Conservation (phyloP, 179 eudicot genomes). For the Monotropa hypopitys region DNA sequence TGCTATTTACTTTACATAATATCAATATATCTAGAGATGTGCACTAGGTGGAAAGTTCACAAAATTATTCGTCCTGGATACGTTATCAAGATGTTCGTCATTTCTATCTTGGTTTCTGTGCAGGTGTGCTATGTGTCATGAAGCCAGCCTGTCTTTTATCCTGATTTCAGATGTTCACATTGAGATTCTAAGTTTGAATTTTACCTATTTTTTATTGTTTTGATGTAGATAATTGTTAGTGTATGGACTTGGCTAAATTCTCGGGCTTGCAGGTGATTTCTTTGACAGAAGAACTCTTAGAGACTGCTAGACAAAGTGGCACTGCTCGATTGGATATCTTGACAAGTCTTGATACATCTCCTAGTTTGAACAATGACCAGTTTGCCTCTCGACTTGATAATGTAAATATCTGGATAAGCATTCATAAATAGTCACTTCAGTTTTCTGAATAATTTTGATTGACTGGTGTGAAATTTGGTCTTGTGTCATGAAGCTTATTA, state of each 20-base stretch:
- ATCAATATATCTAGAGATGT: slow-evolving; percentile 12
- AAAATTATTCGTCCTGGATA: slow-evolving; percentile 13
- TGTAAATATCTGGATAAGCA: slow-evolving; percentile 25
- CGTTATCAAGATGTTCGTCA: slow-evolving; percentile 69
- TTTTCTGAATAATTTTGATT: background rate
- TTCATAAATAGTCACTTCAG: background rate
- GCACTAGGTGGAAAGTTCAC: slow-evolving; percentile 5
- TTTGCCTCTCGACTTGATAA: slow-evolving; percentile 21
- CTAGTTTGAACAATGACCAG: slow-evolving; percentile 18
- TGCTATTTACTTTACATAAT: slow-evolving; percentile 8
- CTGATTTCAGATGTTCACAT: slow-evolving; percentile 67
- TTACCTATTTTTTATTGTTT: slow-evolving; percentile 13
- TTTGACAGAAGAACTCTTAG: slow-evolving; percentile 84
- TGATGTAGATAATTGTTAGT: slow-evolving; percentile 5
- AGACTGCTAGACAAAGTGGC: slow-evolving; percentile 69
- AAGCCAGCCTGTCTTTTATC: slow-evolving; percentile 47
- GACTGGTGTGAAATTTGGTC: background rate
- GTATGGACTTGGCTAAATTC: slow-evolving; percentile 11
- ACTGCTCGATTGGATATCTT: slow-evolving; percentile 32
- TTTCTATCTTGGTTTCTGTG: slow-evolving; percentile 69
- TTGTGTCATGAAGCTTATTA: background rate
- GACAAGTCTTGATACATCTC: slow-evolving; percentile 36
- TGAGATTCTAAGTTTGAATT: slow-evolving; percentile 43
- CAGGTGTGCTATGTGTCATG: slow-evolving; percentile 74
- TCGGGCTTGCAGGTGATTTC: slow-evolving; percentile 58